Evolutionary conservation across 2,329 filamentous ascomycete species (phyloP).

Genomic region (Xylariaceae sp.): DNA sequence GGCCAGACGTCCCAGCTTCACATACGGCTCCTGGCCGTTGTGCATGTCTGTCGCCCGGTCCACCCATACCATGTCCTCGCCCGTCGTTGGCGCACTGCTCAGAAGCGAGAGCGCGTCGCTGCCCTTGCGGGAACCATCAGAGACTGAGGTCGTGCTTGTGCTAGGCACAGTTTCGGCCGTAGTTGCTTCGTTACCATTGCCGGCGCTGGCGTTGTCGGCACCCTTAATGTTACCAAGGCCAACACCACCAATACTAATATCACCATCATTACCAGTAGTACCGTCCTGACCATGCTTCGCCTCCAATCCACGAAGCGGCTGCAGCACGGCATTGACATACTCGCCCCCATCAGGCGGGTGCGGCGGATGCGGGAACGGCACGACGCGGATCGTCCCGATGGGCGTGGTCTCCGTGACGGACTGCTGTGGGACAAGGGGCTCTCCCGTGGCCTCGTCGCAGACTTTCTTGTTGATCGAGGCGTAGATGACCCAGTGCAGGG

Average conservation of each 20-base stretch:
- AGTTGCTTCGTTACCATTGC: neutral
- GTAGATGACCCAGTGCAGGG: slow-evolving; percentile 88
- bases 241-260: too few relatives aligned
- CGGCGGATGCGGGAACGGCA: slow-evolving; percentile 72
- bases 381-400: slow-evolving; percentile 73
- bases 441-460: too few relatives aligned
- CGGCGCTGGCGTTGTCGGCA: neutral
- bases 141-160: neutral
- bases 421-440: slow-evolving; percentile 37
- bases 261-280: neutral
- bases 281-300: slow-evolving; percentile 13
- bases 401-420: slow-evolving; percentile 48
- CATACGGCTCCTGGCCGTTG: slow-evolving; percentile 67
- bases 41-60: slow-evolving; percentile 50
- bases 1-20: slow-evolving; percentile 77
- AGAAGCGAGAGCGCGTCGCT: slow-evolving; percentile 11
- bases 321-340: slow-evolving; percentile 44
- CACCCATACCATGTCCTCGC: slow-evolving; percentile 18
- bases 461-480: slow-evolving; percentile 54
- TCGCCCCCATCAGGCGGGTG: slow-evolving; percentile 52
- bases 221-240: too few relatives aligned
- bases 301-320: slow-evolving; percentile 4
- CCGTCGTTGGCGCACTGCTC: slow-evolving; percentile 23
- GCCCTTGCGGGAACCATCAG: neutral
- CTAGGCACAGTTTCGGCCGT: neutral